These are phyloP conservation scores for Monilinia vaccinii-corymbosi DNA, from an alignment of 2,329 filamentous ascomycete species.

Conservation along the genomic window DNA sequence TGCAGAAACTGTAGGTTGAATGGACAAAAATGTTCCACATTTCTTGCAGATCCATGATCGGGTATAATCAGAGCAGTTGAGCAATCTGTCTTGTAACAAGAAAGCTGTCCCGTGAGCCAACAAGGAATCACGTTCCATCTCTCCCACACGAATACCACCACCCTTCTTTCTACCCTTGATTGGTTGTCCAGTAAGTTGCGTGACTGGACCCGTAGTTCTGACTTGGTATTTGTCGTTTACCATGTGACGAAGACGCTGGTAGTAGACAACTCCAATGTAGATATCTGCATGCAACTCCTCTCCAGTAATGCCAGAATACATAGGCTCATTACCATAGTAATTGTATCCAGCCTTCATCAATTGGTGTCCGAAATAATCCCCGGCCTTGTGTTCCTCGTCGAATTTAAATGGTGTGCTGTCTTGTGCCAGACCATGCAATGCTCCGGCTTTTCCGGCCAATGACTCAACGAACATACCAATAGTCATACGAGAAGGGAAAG, in stretches of 20 bases:
- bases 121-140: slow-evolving; percentile 96
- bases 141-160: slow-evolving; percentile 96
- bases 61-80: slow-evolving; percentile 95
- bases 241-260: slow-evolving; percentile 97
- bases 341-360: slow-evolving; percentile 93
- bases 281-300: slow-evolving; percentile 92
- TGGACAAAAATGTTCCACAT: slow-evolving; percentile 86
- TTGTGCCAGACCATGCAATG: slow-evolving; percentile 90
- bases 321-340: slow-evolving; percentile 96
- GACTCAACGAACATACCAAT: slow-evolving; percentile 99
- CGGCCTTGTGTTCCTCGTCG: slow-evolving; percentile 82
- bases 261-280: slow-evolving; percentile 95
- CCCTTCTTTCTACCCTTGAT: slow-evolving; percentile 95
- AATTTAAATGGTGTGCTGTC: slow-evolving; percentile 95
- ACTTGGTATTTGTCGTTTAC: slow-evolving; percentile 99
- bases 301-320: slow-evolving; percentile 96
- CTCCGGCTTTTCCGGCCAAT: slow-evolving; percentile 87
- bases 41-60: slow-evolving; percentile 80
- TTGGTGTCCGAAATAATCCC: slow-evolving; percentile 93
- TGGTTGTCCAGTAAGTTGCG: slow-evolving; percentile 83
- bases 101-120: slow-evolving; percentile 94
- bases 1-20: slow-evolving; percentile 66
- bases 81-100: slow-evolving; percentile 84
- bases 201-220: slow-evolving; percentile 87
- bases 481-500: slow-evolving; percentile 98